phyloP scores from a whole-genome alignment of 805 yeast genomes.

The Kregervanrija fluxuum region DNA sequence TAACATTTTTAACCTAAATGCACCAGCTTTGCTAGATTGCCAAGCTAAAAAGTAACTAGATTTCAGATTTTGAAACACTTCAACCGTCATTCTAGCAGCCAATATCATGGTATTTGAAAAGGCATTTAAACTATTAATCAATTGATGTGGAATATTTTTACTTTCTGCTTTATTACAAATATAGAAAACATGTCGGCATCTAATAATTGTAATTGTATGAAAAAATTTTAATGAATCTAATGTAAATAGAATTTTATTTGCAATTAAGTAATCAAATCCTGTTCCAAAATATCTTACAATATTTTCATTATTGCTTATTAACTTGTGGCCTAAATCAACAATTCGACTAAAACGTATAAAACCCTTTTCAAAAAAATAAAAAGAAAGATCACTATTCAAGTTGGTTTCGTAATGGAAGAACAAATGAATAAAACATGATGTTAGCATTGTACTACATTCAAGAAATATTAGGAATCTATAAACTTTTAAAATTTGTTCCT shows the following conservation, averaged over 20 bases:
- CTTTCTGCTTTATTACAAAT: no score
- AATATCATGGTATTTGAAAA: no score
- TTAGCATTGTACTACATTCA: slow-evolving; percentile 10
- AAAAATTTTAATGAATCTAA: not conserved
- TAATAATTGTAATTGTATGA: no score
- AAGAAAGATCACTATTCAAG: slow-evolving; percentile 24
- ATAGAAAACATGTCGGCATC: no score
- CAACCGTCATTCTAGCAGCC: no score
- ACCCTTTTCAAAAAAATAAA: slow-evolving; percentile 29
- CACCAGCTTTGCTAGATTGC: no score
- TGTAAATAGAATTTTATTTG: slow-evolving; percentile 26
- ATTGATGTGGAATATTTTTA: no score
- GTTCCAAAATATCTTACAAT: slow-evolving; percentile 31
- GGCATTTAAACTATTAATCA: no score
- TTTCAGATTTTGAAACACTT: no score
- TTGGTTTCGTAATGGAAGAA: slow-evolving; percentile 33
- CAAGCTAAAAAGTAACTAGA: no score
- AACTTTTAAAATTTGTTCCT: slow-evolving; percentile 16
- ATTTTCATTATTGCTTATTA: slow-evolving; percentile 28
- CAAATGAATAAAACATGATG: slow-evolving; percentile 31
- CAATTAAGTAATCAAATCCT: slow-evolving; percentile 34
- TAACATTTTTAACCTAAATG: no score
- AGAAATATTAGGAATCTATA: slow-evolving; percentile 12
- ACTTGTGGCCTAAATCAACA: slow-evolving; percentile 23
- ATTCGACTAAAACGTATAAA: slow-evolving; percentile 22